A percentile compares a stretch with the other conserved stretches of the same genome.
phyloP scores from a whole-genome alignment of 2,329 filamentous ascomycete genomes.

The Volutella citrinella region DNA sequence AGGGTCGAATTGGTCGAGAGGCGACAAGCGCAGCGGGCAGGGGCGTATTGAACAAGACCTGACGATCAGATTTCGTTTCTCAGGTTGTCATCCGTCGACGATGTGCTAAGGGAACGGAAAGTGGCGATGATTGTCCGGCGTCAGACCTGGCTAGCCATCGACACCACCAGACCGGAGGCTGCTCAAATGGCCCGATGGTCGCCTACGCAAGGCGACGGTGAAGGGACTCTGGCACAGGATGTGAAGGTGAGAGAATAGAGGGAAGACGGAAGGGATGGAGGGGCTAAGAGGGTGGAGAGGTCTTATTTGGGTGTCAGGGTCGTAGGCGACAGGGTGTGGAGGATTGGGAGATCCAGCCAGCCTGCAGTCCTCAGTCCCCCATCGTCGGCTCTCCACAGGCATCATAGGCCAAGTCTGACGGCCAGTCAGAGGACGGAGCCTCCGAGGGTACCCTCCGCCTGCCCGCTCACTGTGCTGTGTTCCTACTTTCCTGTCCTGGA shows the following conservation, averaged over 20 bases:
- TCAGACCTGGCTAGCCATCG: constrained; percentile 25
- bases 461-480: too few relatives aligned
- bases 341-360: constrained; percentile 23
- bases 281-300: constrained; percentile 27
- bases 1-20: too few relatives aligned
- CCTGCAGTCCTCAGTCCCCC: too few relatives aligned
- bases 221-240: constrained; percentile 19
- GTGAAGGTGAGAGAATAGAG: constrained; percentile 17
- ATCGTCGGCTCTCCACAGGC: constrained; percentile 24
- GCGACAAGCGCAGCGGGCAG: too few relatives aligned
- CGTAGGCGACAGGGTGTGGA: constrained; percentile 21
- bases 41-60: too few relatives aligned
- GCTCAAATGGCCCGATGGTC: constrained; percentile 26
- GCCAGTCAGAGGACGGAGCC: too few relatives aligned
- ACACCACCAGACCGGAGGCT: constrained; percentile 27
- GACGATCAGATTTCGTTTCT: constrained; percentile 18
- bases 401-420: constrained; percentile 17
- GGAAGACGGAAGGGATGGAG: constrained; percentile 27
- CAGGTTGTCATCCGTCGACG: too few relatives aligned
- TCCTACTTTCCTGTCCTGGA: too few relatives aligned
- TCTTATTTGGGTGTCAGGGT: constrained; percentile 29
- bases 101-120: too few relatives aligned
- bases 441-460: too few relatives aligned
- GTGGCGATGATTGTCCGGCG: constrained; percentile 24
- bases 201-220: constrained; percentile 21